Percentiles rank a stretch among this genome's conserved stretches.
Conservation (phyloP, 2,329 filamentous ascomycete genomes). For the Colletotrichum musicola region DNA sequence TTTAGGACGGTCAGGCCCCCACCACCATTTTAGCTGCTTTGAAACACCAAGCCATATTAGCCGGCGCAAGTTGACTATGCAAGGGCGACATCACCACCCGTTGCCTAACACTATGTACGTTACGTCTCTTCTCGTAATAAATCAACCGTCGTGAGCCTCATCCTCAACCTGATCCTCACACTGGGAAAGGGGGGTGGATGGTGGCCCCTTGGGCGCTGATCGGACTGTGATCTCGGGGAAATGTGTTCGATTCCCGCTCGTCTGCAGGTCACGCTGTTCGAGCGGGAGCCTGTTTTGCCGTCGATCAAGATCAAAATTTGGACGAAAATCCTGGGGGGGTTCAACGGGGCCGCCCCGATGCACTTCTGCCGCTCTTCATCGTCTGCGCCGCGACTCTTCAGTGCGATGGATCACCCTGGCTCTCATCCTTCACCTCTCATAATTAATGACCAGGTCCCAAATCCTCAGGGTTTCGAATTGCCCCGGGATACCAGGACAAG, state of each 20-base stretch:
- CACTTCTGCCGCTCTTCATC: not conserved
- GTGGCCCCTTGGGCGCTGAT: constrained; percentile 12
- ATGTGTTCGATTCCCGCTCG: not conserved
- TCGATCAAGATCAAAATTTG: constrained; percentile 22
- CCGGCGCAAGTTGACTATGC: constrained; percentile 24
- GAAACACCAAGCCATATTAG: constrained; percentile 31
- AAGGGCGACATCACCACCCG: constrained; percentile 13
- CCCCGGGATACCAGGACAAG: not conserved
- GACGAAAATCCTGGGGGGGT: constrained; percentile 5
- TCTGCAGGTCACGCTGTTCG: constrained; percentile 3
- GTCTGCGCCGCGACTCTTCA: constrained; percentile 11
- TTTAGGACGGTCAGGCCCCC: constrained; percentile 13
- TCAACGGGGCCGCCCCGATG: constrained; percentile 13
- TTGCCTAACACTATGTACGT: not conserved
- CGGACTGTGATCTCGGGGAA: constrained; percentile 14
- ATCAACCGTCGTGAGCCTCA: constrained; percentile 3
- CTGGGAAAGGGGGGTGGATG: not conserved
- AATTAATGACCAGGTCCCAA: constrained; percentile 2
- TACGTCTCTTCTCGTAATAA: constrained; percentile 4
- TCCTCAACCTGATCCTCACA: not conserved
- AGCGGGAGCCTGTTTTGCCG: constrained; percentile 8
- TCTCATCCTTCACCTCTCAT: constrained; percentile 8
- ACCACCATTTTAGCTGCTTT: constrained; percentile 16
- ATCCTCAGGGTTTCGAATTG: constrained; percentile 16
- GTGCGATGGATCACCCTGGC: constrained; percentile 16